phyloP scores from a whole-genome alignment of 257 asterid species.

The Jasminum sambac region DNA sequence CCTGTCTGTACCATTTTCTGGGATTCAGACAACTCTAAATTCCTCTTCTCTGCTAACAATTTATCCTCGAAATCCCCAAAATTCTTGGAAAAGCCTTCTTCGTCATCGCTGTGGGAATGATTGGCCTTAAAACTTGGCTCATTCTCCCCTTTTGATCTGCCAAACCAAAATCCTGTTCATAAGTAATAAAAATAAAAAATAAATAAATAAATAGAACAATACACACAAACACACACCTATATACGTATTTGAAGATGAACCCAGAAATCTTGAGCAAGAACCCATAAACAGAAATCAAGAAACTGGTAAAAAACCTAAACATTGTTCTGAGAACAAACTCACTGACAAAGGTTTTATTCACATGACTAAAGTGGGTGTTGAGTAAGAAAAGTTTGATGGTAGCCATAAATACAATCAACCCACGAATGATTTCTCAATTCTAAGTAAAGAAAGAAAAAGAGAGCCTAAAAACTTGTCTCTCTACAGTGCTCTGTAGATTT shows the following conservation, averaged over 20 bases:
- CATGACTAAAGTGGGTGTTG: slow-evolving; percentile 34
- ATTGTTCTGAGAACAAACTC: slow-evolving; percentile 30
- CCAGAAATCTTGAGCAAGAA: slow-evolving; percentile 40
- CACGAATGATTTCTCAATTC: slow-evolving; percentile 31
- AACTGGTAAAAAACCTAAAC: slow-evolving; percentile 28
- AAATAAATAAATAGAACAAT: background rate
- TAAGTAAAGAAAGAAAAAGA: slow-evolving; percentile 38
- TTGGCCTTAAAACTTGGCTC: slow-evolving; percentile 29
- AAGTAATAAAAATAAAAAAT: background rate
- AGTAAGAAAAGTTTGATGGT: slow-evolving; percentile 23
- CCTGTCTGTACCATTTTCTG: slow-evolving; percentile 12
- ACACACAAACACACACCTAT: slow-evolving; percentile 41
- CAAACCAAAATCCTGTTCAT: slow-evolving; percentile 17
- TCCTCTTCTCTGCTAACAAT: slow-evolving; percentile 27
- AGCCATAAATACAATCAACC: slow-evolving; percentile 40
- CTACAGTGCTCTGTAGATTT: slow-evolving; percentile 17
- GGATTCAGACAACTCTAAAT: slow-evolving; percentile 14
- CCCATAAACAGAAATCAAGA: slow-evolving; percentile 36
- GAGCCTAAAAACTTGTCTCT: background rate
- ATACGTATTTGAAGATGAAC: slow-evolving; percentile 28
- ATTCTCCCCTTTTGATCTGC: slow-evolving; percentile 39
- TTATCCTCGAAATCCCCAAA: slow-evolving; percentile 25
- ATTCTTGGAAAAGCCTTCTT: slow-evolving; percentile 26
- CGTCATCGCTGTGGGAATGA: slow-evolving; percentile 32
- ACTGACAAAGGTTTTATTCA: slow-evolving; percentile 28